These are phyloP conservation scores for Teratosphaeria pseudoeucalypti DNA, from an alignment of 2,329 filamentous ascomycete species.

Conservation along the genomic window DNA sequence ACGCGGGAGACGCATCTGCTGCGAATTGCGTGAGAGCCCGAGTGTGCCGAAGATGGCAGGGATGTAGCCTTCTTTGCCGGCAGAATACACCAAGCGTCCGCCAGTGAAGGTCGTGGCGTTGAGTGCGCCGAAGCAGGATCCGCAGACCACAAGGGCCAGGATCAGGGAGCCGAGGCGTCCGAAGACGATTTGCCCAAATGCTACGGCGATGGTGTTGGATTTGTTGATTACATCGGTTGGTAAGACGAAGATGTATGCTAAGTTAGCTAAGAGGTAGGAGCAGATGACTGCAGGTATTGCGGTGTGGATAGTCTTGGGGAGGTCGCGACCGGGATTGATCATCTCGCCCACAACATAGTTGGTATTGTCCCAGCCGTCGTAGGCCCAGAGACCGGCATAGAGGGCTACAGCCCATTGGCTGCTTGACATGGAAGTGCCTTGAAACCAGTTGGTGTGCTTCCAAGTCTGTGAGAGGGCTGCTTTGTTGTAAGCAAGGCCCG, in stretches of 20 bases:
- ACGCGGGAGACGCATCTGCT: constrained; percentile 25
- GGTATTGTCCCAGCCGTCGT: constrained; percentile 98
- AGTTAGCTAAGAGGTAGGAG: constrained; percentile 80
- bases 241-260: constrained; percentile 89
- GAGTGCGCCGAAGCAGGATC: constrained; percentile 85
- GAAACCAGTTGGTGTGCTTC: constrained; percentile 78
- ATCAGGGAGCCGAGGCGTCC: constrained; percentile 71
- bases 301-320: constrained; percentile 90
- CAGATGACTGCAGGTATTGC: constrained; percentile 90
- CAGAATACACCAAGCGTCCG: constrained; percentile 82
- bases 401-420: constrained; percentile 88
- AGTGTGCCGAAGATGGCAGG: constrained; percentile 74
- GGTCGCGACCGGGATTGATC: constrained; percentile 76
- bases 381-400: constrained; percentile 94
- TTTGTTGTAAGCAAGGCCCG: constrained; percentile 69
- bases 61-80: constrained; percentile 90
- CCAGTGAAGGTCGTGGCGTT: constrained; percentile 93
- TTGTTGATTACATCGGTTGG: constrained; percentile 70
- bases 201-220: constrained; percentile 89
- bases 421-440: constrained; percentile 66
- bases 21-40: constrained; percentile 47
- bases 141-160: constrained; percentile 78
- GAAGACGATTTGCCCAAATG: constrained; percentile 85
- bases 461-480: constrained; percentile 55
- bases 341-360: constrained; percentile 98